Percentiles rank a stretch among this genome's conserved stretches.
These are phyloP conservation scores for Suhomyces choctaworum DNA, from an alignment of 1,139 yeast species.

Conservation along the genomic window DNA sequence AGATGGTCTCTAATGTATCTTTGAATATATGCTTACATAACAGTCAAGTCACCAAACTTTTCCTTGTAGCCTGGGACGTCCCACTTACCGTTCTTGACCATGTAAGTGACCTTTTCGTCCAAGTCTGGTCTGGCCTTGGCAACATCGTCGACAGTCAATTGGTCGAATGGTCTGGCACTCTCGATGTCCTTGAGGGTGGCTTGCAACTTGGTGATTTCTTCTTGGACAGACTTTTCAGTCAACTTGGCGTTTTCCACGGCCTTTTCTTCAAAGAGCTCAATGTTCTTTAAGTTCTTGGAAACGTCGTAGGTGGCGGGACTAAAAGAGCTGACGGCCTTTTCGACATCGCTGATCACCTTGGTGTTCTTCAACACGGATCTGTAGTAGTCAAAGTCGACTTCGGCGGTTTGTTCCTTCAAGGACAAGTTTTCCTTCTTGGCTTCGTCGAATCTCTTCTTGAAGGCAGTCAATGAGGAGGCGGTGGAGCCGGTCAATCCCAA, in stretches of 20 bases:
- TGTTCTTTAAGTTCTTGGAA: conserved; percentile 85
- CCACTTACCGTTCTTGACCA: conserved; percentile 98
- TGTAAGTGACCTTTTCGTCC: conserved; percentile 90
- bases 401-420: conserved; percentile 68
- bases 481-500: conserved; percentile 93
- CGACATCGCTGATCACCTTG: conserved; percentile 77
- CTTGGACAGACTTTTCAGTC: conserved; percentile 85
- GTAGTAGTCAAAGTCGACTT: conserved; percentile 82
- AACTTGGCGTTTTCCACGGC: conserved; percentile 95
- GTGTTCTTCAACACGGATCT: conserved; percentile 78
- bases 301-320: conserved; percentile 84
- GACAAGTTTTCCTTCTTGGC: conserved; percentile 81
- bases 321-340: conserved; percentile 71
- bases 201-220: conserved; percentile 83
- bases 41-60: conserved; percentile 93
- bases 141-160: conserved; percentile 93
- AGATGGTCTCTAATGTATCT: conserved; percentile 8
- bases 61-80: conserved; percentile 98
- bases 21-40: conserved; percentile 58
- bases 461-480: conserved; percentile 80
- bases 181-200: conserved; percentile 91
- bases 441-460: conserved; percentile 98
- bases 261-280: conserved; percentile 90
- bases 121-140: conserved; percentile 96
- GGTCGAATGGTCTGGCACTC: conserved; percentile 96